Conservation (phyloP, 257 asterid species). For the Lavandula angustifolia region DNA sequence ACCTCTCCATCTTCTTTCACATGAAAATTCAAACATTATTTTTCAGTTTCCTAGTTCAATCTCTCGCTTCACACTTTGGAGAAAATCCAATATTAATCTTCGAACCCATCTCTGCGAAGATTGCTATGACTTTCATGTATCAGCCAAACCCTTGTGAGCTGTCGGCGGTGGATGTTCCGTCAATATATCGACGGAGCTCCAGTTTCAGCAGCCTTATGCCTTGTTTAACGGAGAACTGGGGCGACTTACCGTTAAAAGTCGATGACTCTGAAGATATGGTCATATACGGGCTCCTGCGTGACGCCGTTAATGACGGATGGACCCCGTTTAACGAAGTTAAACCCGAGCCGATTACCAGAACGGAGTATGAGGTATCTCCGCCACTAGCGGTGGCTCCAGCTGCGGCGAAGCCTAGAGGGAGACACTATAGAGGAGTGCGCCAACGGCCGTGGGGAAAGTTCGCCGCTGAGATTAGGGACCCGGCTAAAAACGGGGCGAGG, state of each 20-base stretch:
- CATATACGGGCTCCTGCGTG: constrained; percentile 65
- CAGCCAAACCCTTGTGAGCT: constrained; percentile 40
- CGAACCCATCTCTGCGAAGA: neutral
- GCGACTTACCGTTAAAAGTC: constrained; percentile 76
- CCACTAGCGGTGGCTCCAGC: constrained; percentile 5
- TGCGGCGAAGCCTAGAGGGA: constrained; percentile 44
- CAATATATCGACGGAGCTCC: constrained; percentile 55
- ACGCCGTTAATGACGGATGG: constrained; percentile 80
- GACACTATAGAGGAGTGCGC: constrained; percentile 78
- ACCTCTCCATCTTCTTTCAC: neutral
- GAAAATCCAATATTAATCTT: neutral
- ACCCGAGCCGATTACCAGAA: constrained; percentile 38
- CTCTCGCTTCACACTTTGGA: too few relatives aligned
- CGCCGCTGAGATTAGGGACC: constrained; percentile 86
- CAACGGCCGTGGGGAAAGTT: constrained; percentile 91
- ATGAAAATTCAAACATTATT: constrained; percentile 29
- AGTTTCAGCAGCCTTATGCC: constrained; percentile 60
- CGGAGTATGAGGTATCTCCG: too few relatives aligned
- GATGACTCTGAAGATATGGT: constrained; percentile 86
- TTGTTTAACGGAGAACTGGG: constrained; percentile 72
- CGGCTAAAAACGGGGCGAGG: constrained; percentile 83
- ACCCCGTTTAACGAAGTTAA: constrained; percentile 67
- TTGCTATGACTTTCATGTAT: constrained; percentile 30
- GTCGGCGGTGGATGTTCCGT: constrained; percentile 32
- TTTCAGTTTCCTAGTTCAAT: too few relatives aligned